Conservation (phyloP, 805 yeast genomes). For the Candida saitoana region DNA sequence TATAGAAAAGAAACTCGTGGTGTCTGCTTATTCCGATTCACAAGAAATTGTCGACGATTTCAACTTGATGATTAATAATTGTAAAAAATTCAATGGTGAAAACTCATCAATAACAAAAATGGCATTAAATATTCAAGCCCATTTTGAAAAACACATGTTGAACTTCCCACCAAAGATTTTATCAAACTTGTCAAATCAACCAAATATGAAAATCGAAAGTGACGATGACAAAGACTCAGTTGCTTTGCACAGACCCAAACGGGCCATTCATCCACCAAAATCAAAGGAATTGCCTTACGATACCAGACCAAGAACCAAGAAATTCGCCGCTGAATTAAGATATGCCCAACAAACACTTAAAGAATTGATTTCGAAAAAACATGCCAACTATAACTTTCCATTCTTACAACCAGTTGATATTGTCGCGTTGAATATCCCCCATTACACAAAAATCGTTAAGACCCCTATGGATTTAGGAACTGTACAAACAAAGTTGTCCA, state of each 20-base stretch:
- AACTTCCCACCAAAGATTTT: constrained; percentile 72
- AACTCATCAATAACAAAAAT: constrained; percentile 80
- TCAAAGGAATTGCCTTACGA: constrained; percentile 92
- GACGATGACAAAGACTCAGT: constrained; percentile 63
- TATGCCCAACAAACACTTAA: constrained; percentile 79
- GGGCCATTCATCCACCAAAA: constrained; percentile 95
- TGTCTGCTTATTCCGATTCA: constrained; percentile 68
- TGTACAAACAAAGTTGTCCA: constrained; percentile 70
- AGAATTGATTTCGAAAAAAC: constrained; percentile 79
- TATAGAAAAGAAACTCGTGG: constrained; percentile 73
- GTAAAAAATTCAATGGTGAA: constrained; percentile 80
- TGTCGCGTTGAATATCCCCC: constrained; percentile 87
- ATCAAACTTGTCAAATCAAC: constrained; percentile 17
- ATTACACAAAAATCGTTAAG: constrained; percentile 80
- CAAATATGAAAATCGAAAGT: constrained; percentile 32
- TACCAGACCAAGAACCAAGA: constrained; percentile 85
- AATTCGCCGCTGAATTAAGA: constrained; percentile 81
- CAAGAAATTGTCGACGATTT: constrained; percentile 72
- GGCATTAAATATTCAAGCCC: constrained; percentile 87
- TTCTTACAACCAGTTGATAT: constrained; percentile 94
- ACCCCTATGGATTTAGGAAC: constrained; percentile 95
- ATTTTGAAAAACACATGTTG: constrained; percentile 88
- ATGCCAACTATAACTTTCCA: constrained; percentile 82
- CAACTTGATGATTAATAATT: constrained; percentile 78
- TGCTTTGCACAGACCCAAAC: constrained; percentile 83